A percentile compares a stretch with the other conserved stretches of the same genome.
These are phyloP conservation scores for Trichoderma gracile DNA, from an alignment of 2,329 filamentous ascomycete genomes.

Conservation along the genomic window DNA sequence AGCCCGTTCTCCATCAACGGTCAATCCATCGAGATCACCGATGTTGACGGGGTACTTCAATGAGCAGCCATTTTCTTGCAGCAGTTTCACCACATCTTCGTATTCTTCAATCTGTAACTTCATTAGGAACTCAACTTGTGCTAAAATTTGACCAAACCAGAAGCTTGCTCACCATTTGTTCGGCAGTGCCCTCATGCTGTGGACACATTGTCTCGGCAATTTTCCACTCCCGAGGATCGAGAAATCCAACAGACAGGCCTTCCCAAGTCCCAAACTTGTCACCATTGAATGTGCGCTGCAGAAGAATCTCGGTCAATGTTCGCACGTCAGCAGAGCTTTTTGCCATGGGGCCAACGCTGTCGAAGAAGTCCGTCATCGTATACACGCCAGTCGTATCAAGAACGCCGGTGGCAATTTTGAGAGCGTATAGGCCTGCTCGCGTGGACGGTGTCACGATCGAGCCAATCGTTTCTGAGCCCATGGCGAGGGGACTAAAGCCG, in stretches of 20 bases:
- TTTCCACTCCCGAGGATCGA: slow-evolving; percentile 25
- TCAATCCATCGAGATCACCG: neutral
- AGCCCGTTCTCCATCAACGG: neutral
- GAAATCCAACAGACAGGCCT: slow-evolving; percentile 22
- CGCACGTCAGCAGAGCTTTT: slow-evolving; percentile 29
- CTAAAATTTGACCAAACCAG: fast-evolving
- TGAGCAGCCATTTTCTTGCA: neutral
- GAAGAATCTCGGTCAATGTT: slow-evolving; percentile 18
- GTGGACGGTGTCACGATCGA: slow-evolving; percentile 33
- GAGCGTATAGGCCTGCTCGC: slow-evolving; percentile 32
- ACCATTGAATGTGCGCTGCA: slow-evolving; percentile 1
- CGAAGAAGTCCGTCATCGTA: slow-evolving; percentile 32
- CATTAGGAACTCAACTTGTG: neutral
- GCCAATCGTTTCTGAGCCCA: slow-evolving; percentile 39
- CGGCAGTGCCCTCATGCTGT: slow-evolving; percentile 23
- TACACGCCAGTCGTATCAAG: slow-evolving; percentile 27
- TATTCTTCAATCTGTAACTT: slow-evolving; percentile 7
- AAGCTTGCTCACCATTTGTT: slow-evolving; percentile 26
- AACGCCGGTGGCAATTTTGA: slow-evolving; percentile 33
- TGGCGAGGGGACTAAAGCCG: slow-evolving; percentile 36
- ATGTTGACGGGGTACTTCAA: neutral
- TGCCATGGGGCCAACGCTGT: slow-evolving; percentile 34
- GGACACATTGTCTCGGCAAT: slow-evolving; percentile 25
- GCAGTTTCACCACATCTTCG: neutral
- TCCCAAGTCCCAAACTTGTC: slow-evolving; percentile 22